Conservation (phyloP, 352 stramenopile species). For the Globisporangium megalacanthum region DNA sequence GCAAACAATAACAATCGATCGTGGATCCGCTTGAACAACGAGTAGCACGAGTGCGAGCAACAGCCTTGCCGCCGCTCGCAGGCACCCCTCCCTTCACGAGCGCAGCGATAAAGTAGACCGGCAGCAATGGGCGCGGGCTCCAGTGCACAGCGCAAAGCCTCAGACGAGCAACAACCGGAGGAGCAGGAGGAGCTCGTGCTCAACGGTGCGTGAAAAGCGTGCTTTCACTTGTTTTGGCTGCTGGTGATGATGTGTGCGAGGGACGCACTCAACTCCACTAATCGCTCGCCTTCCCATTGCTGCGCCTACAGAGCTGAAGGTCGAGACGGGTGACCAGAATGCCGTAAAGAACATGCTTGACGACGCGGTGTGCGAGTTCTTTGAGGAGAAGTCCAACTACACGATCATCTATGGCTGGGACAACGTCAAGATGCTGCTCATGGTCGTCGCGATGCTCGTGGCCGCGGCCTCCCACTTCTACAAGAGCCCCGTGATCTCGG, state of each 20-base stretch:
- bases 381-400: slow-evolving; percentile 50
- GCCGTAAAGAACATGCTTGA: slow-evolving; percentile 86
- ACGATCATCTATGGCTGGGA: slow-evolving; percentile 73
- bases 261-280: no score
- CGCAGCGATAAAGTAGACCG: background rate
- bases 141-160: slow-evolving; percentile 40
- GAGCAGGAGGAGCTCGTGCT: slow-evolving; percentile 51
- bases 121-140: slow-evolving; percentile 9
- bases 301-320: slow-evolving; percentile 35
- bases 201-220: slow-evolving; percentile 62
- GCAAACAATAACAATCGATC: background rate
- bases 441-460: slow-evolving; percentile 59
- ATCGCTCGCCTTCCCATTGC: background rate
- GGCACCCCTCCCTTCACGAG: background rate
- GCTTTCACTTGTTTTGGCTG: background rate
- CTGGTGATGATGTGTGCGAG: background rate
- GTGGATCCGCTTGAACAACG: no score
- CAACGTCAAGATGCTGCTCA: slow-evolving; percentile 78
- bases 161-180: slow-evolving; percentile 37
- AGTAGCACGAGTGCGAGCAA: no score
- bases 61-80: no score
- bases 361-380: slow-evolving; percentile 72
- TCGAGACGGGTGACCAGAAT: slow-evolving; percentile 82
- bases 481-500: slow-evolving; percentile 49
- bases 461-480: slow-evolving; percentile 69